Conservation (phyloP, 129 eudicot genomes). For the Rutidosis leptorrhynchoides region DNA sequence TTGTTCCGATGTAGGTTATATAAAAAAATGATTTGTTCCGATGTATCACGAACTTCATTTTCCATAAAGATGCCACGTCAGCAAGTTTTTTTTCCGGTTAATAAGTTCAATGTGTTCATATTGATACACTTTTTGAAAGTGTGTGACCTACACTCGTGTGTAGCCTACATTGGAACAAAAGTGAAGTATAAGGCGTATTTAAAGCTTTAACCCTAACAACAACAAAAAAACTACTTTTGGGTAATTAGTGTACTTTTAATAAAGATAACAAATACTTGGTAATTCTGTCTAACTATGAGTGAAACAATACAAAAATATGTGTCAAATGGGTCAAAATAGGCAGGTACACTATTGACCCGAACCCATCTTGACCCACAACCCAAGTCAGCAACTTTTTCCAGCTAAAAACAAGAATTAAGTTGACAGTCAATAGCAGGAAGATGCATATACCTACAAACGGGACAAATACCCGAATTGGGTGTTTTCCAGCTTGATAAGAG, state of each 20-base stretch:
- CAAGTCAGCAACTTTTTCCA: background rate
- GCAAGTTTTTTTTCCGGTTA: too few species aligned
- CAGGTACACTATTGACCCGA: background rate
- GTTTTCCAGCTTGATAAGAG: conserved; percentile 86
- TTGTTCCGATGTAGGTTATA: too few species aligned
- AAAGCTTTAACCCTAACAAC: too few species aligned
- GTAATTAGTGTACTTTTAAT: background rate
- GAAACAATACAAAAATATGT: background rate
- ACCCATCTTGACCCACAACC: background rate
- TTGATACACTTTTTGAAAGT: too few species aligned
- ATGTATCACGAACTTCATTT: too few species aligned
- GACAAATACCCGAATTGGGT: conserved; percentile 70
- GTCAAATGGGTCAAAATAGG: background rate
- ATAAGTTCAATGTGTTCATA: too few species aligned
- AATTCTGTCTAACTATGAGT: background rate
- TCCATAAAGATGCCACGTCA: too few species aligned
- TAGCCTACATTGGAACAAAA: too few species aligned
- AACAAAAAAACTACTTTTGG: background rate
- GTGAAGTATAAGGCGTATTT: too few species aligned
- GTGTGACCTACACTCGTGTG: too few species aligned
- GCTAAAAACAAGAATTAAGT: background rate
- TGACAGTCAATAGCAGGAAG: background rate
- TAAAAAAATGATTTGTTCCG: too few species aligned
- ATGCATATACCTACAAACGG: conserved; percentile 99
- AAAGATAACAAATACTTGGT: background rate